These are phyloP conservation scores for Hydnomerulius pinastri DNA, from an alignment of 768 basidiomycete species.

Conservation along the genomic window DNA sequence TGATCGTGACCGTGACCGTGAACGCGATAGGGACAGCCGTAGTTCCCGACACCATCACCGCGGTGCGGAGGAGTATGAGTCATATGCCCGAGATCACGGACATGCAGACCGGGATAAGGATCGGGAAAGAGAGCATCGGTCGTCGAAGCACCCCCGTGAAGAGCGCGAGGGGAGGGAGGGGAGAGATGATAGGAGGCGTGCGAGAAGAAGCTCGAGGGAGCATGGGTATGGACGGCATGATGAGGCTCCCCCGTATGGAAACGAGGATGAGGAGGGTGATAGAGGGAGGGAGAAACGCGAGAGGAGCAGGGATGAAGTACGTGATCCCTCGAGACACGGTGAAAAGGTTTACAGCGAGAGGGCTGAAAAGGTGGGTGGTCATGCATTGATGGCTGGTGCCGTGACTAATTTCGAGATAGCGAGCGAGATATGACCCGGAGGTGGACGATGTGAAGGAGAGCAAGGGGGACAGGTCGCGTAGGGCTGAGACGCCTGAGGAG, in stretches of 20 bases:
- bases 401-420: slow-evolving; percentile 37
- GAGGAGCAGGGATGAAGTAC: slow-evolving; percentile 43
- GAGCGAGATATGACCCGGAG: slow-evolving; percentile 54
- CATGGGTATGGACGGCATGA: slow-evolving; percentile 46
- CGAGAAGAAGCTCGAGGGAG: slow-evolving; percentile 42
- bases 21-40: slow-evolving; percentile 44
- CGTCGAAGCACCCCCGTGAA: slow-evolving; percentile 52
- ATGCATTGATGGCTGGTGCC: neutral
- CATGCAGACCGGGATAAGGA: slow-evolving; percentile 37
- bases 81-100: slow-evolving; percentile 36
- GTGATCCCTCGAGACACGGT: slow-evolving; percentile 39
- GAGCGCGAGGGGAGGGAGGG: slow-evolving; percentile 57
- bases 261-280: slow-evolving; percentile 42
- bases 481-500: slow-evolving; percentile 84
- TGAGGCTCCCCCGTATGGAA: slow-evolving; percentile 40
- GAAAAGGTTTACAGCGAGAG: slow-evolving; percentile 56
- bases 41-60: slow-evolving; percentile 36
- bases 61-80: slow-evolving; percentile 33
- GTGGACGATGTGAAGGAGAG: slow-evolving; percentile 46
- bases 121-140: slow-evolving; percentile 43
- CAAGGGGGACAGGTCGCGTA: slow-evolving; percentile 37
- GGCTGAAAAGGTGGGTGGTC: slow-evolving; percentile 60
- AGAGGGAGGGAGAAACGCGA: slow-evolving; percentile 43
- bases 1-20: slow-evolving; percentile 45
- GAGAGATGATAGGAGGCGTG: slow-evolving; percentile 49